Percentiles rank a stretch among this genome's conserved stretches.
Conservation (phyloP, 768 basidiomycete genomes). For the Mycena latifolia region DNA sequence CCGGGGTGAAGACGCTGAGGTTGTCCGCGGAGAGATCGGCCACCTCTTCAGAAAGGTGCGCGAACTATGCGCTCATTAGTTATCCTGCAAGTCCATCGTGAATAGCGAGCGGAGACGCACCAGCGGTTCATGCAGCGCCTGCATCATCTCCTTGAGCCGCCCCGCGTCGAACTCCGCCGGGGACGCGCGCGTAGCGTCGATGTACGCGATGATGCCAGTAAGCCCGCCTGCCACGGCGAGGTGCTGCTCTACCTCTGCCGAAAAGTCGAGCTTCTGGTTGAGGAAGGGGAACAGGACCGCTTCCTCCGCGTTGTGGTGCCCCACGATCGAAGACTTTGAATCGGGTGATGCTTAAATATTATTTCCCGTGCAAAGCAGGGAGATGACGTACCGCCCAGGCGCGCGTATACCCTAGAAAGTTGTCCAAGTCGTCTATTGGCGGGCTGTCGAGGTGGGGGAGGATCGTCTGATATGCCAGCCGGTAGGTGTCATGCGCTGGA, state of each 20-base stretch:
- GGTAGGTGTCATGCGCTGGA: conserved; percentile 53
- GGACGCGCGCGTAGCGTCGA: conserved; percentile 41
- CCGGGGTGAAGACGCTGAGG: conserved; percentile 46
- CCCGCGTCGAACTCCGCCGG: conserved; percentile 47
- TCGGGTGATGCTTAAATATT: too few relatives aligned
- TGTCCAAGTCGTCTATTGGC: conserved; percentile 50
- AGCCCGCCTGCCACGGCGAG: conserved; percentile 46
- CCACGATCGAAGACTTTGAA: conserved; percentile 43
- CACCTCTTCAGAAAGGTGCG: conserved; percentile 53
- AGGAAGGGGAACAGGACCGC: conserved; percentile 51
- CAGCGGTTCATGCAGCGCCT: conserved; percentile 42
- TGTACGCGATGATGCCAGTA: conserved; percentile 41
- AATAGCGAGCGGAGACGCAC: conserved; percentile 44
- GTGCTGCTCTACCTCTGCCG: conserved; percentile 51
- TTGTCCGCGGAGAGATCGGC: conserved; percentile 47
- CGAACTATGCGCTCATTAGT: too few relatives aligned
- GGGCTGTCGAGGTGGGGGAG: conserved; percentile 48
- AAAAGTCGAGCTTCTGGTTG: conserved; percentile 52
- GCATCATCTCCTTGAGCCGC: conserved; percentile 45
- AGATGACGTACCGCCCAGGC: conserved; percentile 44
- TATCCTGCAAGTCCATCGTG: too few relatives aligned
- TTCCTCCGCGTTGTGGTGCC: conserved; percentile 54
- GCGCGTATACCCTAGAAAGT: conserved; percentile 55
- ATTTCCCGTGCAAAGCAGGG: too few relatives aligned
- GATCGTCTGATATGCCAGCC: conserved; percentile 51